Percentiles rank a stretch among this genome's conserved stretches.
phyloP scores from a whole-genome alignment of 106 monocot species.

The Iris macrosiphon region DNA sequence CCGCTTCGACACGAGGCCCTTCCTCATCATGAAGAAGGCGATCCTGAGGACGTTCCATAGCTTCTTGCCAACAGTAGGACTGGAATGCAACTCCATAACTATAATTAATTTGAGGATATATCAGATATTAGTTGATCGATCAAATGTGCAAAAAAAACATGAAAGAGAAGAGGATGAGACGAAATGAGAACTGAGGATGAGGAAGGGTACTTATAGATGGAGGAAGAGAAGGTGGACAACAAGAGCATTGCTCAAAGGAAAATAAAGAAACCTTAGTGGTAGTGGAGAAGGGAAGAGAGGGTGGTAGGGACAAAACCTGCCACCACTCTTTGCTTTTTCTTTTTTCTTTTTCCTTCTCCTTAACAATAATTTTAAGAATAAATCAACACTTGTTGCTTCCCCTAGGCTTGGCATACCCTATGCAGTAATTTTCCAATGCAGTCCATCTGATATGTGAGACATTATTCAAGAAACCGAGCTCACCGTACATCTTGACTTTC shows the following conservation, averaged over 20 bases:
- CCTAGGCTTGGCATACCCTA: too few relatives aligned
- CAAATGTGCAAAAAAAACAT: background rate
- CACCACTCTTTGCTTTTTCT: background rate
- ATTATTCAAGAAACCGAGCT: too few relatives aligned
- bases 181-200: too few relatives aligned
- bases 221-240: background rate
- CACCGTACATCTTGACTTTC: too few relatives aligned
- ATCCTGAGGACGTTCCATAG: conserved; percentile 46
- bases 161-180: conserved; percentile 1
- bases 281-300: background rate
- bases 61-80: conserved; percentile 23
- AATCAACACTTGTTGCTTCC: too few relatives aligned
- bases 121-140: background rate
- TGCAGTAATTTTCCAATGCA: too few relatives aligned
- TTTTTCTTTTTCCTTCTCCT: too few relatives aligned
- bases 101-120: background rate
- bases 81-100: conserved; percentile 44
- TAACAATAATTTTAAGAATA: too few relatives aligned
- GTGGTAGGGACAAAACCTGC: background rate
- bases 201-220: too few relatives aligned
- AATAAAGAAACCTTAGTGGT: conserved; percentile 12
- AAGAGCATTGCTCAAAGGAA: background rate
- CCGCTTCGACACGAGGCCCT: conserved; percentile 54
- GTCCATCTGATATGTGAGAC: too few relatives aligned
- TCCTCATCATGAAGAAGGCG: conserved; percentile 64